Conservation (phyloP, 306 rosid species). For the Erythrophleum fordii region DNA sequence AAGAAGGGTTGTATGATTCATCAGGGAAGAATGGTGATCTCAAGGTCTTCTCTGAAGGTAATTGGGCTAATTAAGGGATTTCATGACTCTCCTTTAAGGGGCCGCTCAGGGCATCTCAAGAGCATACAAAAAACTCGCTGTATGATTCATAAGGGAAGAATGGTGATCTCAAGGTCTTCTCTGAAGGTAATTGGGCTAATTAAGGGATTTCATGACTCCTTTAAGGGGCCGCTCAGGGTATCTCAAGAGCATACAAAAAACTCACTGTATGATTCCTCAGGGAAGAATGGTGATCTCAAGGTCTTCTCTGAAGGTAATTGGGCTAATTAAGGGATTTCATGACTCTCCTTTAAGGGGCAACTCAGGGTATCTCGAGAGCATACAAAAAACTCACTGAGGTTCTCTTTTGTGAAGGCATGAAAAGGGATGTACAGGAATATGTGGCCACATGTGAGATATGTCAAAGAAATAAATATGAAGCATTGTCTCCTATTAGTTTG, state of each 20-base stretch:
- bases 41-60: neutral
- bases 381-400: too few species aligned
- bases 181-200: too few species aligned
- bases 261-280: too few species aligned
- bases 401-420: neutral
- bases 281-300: too few species aligned
- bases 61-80: neutral
- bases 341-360: neutral
- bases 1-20: too few species aligned
- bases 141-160: too few species aligned
- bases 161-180: neutral
- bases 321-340: neutral
- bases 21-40: too few species aligned
- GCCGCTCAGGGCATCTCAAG: too few species aligned
- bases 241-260: too few species aligned
- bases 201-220: neutral
- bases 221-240: too few species aligned
- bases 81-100: neutral
- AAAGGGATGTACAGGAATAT: neutral
- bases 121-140: too few species aligned
- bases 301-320: fast-evolving
- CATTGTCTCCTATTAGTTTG: neutral
- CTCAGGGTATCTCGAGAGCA: neutral
- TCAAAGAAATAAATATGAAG: neutral
- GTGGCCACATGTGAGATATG: neutral